A percentile compares a stretch with the other conserved stretches of the same genome.
phyloP scores from a whole-genome alignment of 129 eudicot species.

The Dittrichia graveolens region DNA sequence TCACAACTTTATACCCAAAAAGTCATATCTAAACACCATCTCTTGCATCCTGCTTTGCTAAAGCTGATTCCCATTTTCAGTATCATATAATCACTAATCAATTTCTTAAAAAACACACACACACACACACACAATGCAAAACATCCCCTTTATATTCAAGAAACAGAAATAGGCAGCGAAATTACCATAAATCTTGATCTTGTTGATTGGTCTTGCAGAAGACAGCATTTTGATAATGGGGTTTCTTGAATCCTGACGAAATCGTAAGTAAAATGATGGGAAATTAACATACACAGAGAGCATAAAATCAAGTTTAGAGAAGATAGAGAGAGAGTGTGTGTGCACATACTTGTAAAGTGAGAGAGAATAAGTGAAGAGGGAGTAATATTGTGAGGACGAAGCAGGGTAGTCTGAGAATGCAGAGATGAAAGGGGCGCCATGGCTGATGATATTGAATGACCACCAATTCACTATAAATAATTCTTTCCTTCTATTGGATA shows the following conservation, averaged over 20 bases:
- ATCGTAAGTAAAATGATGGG: neutral
- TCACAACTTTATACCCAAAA: too few species aligned
- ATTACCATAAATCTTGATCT: slow-evolving; percentile 46
- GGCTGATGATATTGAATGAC: slow-evolving; percentile 16
- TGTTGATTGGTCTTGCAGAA: slow-evolving; percentile 50
- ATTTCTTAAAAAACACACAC: too few species aligned
- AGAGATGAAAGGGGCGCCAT: slow-evolving; percentile 65
- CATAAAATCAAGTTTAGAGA: neutral
- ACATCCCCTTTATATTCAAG: neutral
- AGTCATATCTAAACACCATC: too few species aligned
- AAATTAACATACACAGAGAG: slow-evolving; percentile 3
- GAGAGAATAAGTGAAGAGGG: slow-evolving; percentile 24
- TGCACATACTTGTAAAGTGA: slow-evolving; percentile 33
- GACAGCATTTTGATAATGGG: slow-evolving; percentile 31
- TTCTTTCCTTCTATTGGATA: slow-evolving; percentile 23
- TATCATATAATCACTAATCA: too few species aligned
- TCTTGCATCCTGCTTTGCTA: too few species aligned
- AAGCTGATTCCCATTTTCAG: too few species aligned
- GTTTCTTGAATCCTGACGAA: slow-evolving; percentile 49
- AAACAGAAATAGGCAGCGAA: slow-evolving; percentile 14
- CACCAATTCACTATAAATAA: slow-evolving; percentile 16
- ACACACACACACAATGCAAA: too few species aligned
- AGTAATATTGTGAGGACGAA: slow-evolving; percentile 28
- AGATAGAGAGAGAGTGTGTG: neutral
- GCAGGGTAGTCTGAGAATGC: slow-evolving; percentile 35